Evolutionary conservation across 169 alveolate genomes (phyloP), one percentile per base, ranked within the genome.

Genomic region (Plasmodium falciparum): DNA sequence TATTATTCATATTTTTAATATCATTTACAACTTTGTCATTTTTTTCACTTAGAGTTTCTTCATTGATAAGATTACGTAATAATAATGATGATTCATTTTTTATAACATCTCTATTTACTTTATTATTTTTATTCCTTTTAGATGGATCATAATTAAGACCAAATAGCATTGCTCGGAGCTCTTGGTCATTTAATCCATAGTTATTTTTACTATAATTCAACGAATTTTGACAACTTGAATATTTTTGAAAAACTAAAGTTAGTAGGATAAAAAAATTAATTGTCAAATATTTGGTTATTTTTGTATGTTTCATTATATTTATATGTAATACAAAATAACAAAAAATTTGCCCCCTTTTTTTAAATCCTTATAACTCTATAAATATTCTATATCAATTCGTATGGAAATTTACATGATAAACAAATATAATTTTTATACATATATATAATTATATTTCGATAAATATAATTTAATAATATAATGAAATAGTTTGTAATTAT

Each of bases 141-240:
- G 66, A 29, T 11, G 58, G 49, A 67, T 76, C 69, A 65, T 63
- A 76, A 50, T 76, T 76, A 76, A 76, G 75, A 47, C 89, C 89
- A 52, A 76, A 65, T 24, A 76, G 66, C 56, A 76, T 76, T 76
- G 89, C 89, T 43, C 76, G 56, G 7, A 76, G 52, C 52, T 76
- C 78, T 22, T 76, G 78, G 22, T 76, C 63, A 58, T 58, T 76
- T 76, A 76, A 65, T 76, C 89, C 89, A 65, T 76, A 76, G 45
- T 76, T 76, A 3, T 20, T 76, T 56, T 65, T 58, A 50, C 89
- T 45, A 52, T 63, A 65, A 50, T 29, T 65, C 66, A 65, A 43
- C 20, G 89, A 17, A 49, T 76, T 63, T 63, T 76, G 76, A 50
- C 73, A 63, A 54, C 78, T 65, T 76, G 71, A 76, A 65, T 54